Base-by-base conservation (phyloP, 1,284 basidiomycete genomes). In the Singerocomus rubriflavus region DNA sequence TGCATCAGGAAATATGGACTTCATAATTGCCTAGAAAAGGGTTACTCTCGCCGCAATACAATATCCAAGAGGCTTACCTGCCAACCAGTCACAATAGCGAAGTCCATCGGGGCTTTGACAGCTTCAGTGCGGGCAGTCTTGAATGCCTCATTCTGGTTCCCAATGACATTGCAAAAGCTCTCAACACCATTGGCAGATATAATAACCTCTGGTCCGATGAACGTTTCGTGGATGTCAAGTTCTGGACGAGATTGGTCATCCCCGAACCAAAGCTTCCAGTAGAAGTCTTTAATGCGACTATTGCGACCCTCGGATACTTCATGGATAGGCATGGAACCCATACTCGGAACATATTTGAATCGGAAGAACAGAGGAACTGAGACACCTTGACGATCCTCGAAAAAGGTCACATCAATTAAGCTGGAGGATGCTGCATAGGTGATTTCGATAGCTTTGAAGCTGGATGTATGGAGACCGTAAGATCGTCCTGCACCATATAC, bases 51-150 rank as follows among this genome's bases (percentile, higher is more conserved):
- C 35, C 12, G 42, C 21, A 9, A n/a, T 7, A 31, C 3, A 52
- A 21, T 27, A 29, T 31, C 29, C 31, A 17, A 40, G 8, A 6
- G 41, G 71, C 84, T 58, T 65, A 91, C 91, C 84, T 93, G 85
- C 95, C 96, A 98, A 39, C 95, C 94, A 43, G 94, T 89, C 52
- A 98, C 95, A 65, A 99, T 99, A 49, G 94, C 93, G 66, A 97
- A 98, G 75, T 99, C 97, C 93, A 99, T 97, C 0, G 96, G 96
- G 1, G 93, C 92, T 63, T 87, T 82, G 32, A 92, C 81, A 30
- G 73, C 77, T 41, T 84, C 79, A 49, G 77, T 84, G 46, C 91
- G 80, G 6, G 74, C 82, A 26, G 80, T 76, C 79, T 94, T 92
- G 81, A 96, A 99, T 7, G 81, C 79, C 69, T 95, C 94, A 43